Evolutionary conservation across 1,284 basidiomycete species (phyloP), one percentile per base, ranked within the genome.

Genomic region (Macrocybe sp.): DNA sequence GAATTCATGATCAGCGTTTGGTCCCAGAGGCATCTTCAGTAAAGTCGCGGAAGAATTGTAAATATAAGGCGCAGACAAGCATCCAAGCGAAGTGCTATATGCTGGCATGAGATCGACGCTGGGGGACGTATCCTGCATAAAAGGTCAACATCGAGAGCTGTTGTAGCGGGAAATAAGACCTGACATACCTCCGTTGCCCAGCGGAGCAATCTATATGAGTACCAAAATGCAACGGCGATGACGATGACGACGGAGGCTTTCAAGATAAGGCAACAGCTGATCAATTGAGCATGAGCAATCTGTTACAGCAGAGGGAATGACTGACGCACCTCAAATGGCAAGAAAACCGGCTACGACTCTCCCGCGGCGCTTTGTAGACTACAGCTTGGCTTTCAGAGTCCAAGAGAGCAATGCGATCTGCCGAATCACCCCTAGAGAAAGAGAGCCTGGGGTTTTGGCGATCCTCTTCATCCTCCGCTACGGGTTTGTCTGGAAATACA

Each of bases 51-150:
- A 62, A 7, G 63, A 64, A 31, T 76, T 70, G 57, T 75, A 81
- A 44, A 74, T 53, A 52, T 73, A 62, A 2, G 69, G 63, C 4
- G 71, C 73, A 41, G 62, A 51, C 5, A 65, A 51, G 58, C 79
- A 82, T 3, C 76, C 75, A 0, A 81, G 67, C 6, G 77, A 77
- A 2, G 63, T 70, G 59, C 75, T 73, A 65, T 72, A 83, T 31
- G 62, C 66, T 0, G 79, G 79, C 73, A 81, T 76, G 29, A 64
- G 60, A 53, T 81, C 78, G 4, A 81, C 62, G 10, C 76, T 76
- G 33, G 73, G 74, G 0, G 72, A 70, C 1, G 66, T 56, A 37
- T 74, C 72, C 79, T 80, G 52, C 31, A 16, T 35, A 33, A 30
- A 35, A 48, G 31, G 32, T 37, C 14, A 44, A 10, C 39, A 32